Base-by-base conservation (phyloP, 2,329 filamentous ascomycete species). In the Sarocladiaceae sp. region DNA sequence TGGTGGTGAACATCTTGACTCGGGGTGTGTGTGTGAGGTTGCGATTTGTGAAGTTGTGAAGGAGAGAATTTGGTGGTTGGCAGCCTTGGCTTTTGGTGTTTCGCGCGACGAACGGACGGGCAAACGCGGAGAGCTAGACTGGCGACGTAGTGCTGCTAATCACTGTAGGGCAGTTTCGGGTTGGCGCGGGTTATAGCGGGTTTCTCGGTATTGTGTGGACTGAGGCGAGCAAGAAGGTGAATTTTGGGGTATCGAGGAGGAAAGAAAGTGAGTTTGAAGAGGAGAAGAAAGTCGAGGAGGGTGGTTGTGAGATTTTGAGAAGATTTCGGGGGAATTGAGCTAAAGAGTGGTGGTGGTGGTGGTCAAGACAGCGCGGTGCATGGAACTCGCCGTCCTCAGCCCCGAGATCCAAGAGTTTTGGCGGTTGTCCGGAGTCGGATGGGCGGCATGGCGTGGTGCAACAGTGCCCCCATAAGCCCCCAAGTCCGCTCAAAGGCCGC, bases 1-100 rank as follows among this genome's bases (percentile, higher is more conserved):
- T 72, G 53, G 82, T 82, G 47, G 77, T 70, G 58, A 79, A 75
- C 82, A 85, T 84, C 26, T 31, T 28, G 31, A 17, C 44, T 58
- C 52, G 58, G 29, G 7, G 55, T 54, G 28, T 50, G 44, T 51
- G 47, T 31, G 36, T 22, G 48, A 53, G 51, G 50, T 33, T n/a
- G 26, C 17, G 33, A 36, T 25, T 52, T 25, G 20, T 44, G 28
- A 12, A 20, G 44, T 17, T 33, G 25, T 11, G 22, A 18, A 20
- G 33, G n/a, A n/a, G n/a, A 28, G 26, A 44, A n/a, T n/a, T 11
- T 12, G 23, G 11, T 4, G 18, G n/a, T 44, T 17, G 20, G 11
- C 12, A 44, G 40, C 22, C 20, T 44, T 20, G 40, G 20, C n/a
- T 44, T 44, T 28, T 44, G 22, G 20, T 44, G 20, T 28, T 25